phyloP scores from a whole-genome alignment of 2,329 filamentous ascomycete genomes.

The Pseudophaeomoniella oleicola region DNA sequence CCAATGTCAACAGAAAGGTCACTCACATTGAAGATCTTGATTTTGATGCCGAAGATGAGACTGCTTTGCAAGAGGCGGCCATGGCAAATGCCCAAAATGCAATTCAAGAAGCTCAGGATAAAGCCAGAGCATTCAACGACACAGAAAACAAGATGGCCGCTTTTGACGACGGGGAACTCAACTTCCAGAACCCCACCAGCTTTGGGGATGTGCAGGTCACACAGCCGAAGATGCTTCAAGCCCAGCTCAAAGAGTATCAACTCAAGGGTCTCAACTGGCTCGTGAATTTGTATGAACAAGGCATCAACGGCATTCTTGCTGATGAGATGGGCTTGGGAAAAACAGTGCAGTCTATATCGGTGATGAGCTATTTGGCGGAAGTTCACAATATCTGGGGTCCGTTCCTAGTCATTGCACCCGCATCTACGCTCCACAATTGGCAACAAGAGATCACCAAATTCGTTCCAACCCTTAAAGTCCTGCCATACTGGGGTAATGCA shows the following conservation, averaged over 20 bases:
- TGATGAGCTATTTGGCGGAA: slow-evolving; percentile 97
- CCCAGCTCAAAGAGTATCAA: slow-evolving; percentile 96
- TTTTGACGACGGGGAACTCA: slow-evolving; percentile 94
- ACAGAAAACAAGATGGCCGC: slow-evolving; percentile 49
- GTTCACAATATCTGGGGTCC: slow-evolving; percentile 97
- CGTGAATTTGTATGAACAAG: slow-evolving; percentile 96
- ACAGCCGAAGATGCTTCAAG: slow-evolving; percentile 84
- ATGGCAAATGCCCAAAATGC: slow-evolving; percentile 94
- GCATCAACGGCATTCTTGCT: slow-evolving; percentile 96
- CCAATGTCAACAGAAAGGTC: slow-evolving; percentile 48
- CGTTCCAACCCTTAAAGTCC: slow-evolving; percentile 82
- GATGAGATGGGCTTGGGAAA: slow-evolving; percentile 99
- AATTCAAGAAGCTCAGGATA: slow-evolving; percentile 84
- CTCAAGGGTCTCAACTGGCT: slow-evolving; percentile 99
- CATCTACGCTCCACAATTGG: slow-evolving; percentile 97
- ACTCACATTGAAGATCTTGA: slow-evolving; percentile 90
- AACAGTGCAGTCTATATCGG: slow-evolving; percentile 95
- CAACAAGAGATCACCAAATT: slow-evolving; percentile 95
- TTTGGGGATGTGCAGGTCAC: slow-evolving; percentile 87
- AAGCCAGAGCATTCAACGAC: slow-evolving; percentile 85
- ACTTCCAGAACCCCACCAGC: slow-evolving; percentile 96
- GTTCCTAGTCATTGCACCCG: slow-evolving; percentile 89
- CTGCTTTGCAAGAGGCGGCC: slow-evolving; percentile 63
- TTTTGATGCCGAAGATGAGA: slow-evolving; percentile 91
- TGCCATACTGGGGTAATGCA: slow-evolving; percentile 94